Base-by-base conservation (phyloP, 805 yeast species). In the Blastobotrys terrestris region DNA sequence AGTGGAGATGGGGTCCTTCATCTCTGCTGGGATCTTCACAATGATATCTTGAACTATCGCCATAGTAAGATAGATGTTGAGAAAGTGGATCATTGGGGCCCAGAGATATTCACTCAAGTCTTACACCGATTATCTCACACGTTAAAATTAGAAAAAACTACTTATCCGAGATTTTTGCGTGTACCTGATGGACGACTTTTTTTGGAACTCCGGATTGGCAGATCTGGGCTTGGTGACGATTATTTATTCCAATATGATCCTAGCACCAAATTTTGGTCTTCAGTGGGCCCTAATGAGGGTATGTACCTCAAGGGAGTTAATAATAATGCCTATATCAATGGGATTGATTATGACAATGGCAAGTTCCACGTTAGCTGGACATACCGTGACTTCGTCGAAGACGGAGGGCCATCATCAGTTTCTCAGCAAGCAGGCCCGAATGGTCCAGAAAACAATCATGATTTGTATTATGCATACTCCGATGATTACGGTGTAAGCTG, bases 371-470 rank as follows among this genome's bases (percentile, higher is more conserved):
- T 58, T 6, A 52, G 55, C 15, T 60, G 62, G 61, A 58, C 60
- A 3, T 59, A 58, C 45, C 48, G 63, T 13, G 63, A 60, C 35
- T 58, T 46, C 46, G 60, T 58, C 19, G 60, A 53, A 18, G 62
- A 57, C 31, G 50, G 45, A 16, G 46, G 26, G n/a, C 40, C 43
- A 3, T 15, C 19, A 16, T 31, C 31, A 19, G 49, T 49, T 2
- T 39, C 56, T 6, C 46, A 41, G 14, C 60, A 59, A 26, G 61
- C 60, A 1, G 63, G 63, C 8, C 61, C 61, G 1, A 59, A 60
- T 50, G 62, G 63, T 3, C 63, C 63, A 8, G 63, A 60, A 35
- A 60, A 60, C 47, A 58, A 60, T 35, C 63, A 60, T 42, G 62
- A 60, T 43, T 41, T 60, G 4, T 56, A 58, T 44, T 60, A 57